A percentile compares a stretch with the other conserved stretches of the same genome.
These are phyloP conservation scores for Actinomortierella ambigua DNA, from an alignment of 371 early-diverging fungal genomes.

Conservation along the genomic window DNA sequence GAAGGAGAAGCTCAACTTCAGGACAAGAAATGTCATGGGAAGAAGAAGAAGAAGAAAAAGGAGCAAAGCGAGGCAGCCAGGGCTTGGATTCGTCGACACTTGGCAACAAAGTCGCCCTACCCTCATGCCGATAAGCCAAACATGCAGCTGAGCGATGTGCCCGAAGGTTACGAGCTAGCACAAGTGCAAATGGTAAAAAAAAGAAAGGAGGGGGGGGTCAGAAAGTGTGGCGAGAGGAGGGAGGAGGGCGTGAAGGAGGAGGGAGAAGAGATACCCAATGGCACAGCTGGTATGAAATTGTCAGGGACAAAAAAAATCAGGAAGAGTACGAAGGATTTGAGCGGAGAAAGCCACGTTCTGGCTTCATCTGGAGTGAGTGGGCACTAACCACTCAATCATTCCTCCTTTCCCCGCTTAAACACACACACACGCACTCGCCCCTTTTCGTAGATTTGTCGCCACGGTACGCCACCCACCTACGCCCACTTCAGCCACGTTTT, in stretches of 20 bases:
- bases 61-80: not conserved
- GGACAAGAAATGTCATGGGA: too few species aligned
- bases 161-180: conserved; percentile 32
- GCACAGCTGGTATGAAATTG: too few species aligned
- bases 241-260: too few species aligned
- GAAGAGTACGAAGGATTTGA: not conserved
- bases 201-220: not conserved
- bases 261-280: too few species aligned
- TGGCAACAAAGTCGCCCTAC: conserved; percentile 40
- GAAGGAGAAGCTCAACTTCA: too few species aligned
- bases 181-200: conserved; percentile 33
- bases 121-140: conserved; percentile 26
- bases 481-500: too few species aligned
- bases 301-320: too few species aligned
- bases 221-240: too few species aligned
- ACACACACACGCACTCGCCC: not conserved
- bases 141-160: conserved; percentile 16
- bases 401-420: not conserved
- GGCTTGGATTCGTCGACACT: conserved; percentile 21
- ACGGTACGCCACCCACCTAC: conserved; percentile 8
- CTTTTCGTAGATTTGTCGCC: conserved; percentile 12
- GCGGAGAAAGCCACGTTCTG: not conserved
- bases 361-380: not conserved
- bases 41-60: too few species aligned
- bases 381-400: not conserved